These are phyloP conservation scores for Circinella umbellata DNA, from an alignment of 371 early-diverging fungal genomes.

Conservation along the genomic window DNA sequence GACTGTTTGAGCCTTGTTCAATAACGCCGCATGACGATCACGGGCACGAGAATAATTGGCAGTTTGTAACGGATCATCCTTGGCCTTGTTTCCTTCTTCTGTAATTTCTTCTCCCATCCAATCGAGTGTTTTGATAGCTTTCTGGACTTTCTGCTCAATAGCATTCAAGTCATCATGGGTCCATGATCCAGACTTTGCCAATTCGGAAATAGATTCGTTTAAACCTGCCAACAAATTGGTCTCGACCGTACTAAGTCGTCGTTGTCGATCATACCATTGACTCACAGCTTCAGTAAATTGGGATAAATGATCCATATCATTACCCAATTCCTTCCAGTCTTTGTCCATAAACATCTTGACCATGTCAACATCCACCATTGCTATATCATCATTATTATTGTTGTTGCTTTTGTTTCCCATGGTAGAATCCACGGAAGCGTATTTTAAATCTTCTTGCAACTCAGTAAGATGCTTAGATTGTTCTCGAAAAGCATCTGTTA, in stretches of 20 bases:
- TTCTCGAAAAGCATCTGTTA: conserved; percentile 22
- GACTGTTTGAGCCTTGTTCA: conserved; percentile 25
- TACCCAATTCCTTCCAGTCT: conserved; percentile 34
- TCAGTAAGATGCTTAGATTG: conserved; percentile 25
- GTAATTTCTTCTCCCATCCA: conserved; percentile 29
- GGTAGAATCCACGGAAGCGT: not conserved
- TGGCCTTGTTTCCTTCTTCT: conserved; percentile 18
- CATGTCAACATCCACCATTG: conserved; percentile 18
- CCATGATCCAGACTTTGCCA: conserved; percentile 30
- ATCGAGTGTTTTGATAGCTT: conserved; percentile 28
- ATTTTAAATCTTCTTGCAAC: conserved; percentile 25
- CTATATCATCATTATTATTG: not conserved
- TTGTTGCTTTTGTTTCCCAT: conserved; percentile 1
- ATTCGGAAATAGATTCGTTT: conserved; percentile 31
- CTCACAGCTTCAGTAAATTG: conserved; percentile 33
- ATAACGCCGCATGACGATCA: conserved; percentile 32
- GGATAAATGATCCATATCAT: conserved; percentile 31
- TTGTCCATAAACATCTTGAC: conserved; percentile 23
- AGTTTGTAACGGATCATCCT: conserved; percentile 46
- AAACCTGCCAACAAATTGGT: conserved; percentile 27
- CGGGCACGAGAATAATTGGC: conserved; percentile 53
- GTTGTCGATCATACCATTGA: conserved; percentile 47
- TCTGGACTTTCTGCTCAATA: conserved; percentile 26
- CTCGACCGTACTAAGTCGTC: conserved; percentile 34
- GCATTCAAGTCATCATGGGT: conserved; percentile 20